Evolutionary conservation across 306 rosid genomes (phyloP).

Genomic region (Abrus pulchellus): DNA sequence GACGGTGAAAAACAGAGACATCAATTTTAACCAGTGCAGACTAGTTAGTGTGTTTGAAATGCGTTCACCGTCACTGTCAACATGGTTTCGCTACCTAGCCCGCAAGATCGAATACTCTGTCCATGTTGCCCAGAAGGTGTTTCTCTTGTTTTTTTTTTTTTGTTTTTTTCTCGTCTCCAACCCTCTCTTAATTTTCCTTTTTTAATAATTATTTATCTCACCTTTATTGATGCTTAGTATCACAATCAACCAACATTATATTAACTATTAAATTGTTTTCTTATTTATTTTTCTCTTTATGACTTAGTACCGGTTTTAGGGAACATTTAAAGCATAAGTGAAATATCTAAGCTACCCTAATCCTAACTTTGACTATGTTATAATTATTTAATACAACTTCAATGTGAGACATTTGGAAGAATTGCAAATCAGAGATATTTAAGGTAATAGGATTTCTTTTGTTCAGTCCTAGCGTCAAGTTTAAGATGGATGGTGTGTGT

Average conservation of each 20-base stretch:
- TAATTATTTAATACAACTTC: not conserved
- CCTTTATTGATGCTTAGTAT: too few species aligned
- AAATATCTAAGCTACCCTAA: not conserved
- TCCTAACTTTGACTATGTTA: not conserved
- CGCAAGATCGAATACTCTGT: slow-evolving; percentile 66
- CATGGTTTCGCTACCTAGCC: slow-evolving; percentile 69
- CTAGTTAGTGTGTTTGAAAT: too few species aligned
- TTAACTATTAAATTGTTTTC: too few species aligned
- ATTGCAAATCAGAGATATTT: not conserved
- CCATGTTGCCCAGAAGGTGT: slow-evolving; percentile 64
- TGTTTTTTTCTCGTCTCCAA: too few species aligned
- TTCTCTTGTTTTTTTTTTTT: not conserved
- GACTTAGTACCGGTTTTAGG: not conserved
- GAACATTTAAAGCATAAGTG: not conserved
- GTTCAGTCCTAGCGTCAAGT: not conserved
- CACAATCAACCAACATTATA: too few species aligned
- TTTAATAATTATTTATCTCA: too few species aligned
- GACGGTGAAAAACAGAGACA: too few species aligned
- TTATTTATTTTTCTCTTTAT: too few species aligned
- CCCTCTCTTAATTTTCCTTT: not conserved
- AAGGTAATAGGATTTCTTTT: not conserved
- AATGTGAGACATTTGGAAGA: not conserved
- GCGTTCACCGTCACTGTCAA: slow-evolving; percentile 41
- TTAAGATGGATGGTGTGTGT: not conserved
- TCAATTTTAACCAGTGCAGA: too few species aligned